Percentiles rank a stretch among this genome's conserved stretches.
These are phyloP conservation scores for Poteriospumella lacustris DNA, from an alignment of 108 stramenopile genomes.

Conservation along the genomic window DNA sequence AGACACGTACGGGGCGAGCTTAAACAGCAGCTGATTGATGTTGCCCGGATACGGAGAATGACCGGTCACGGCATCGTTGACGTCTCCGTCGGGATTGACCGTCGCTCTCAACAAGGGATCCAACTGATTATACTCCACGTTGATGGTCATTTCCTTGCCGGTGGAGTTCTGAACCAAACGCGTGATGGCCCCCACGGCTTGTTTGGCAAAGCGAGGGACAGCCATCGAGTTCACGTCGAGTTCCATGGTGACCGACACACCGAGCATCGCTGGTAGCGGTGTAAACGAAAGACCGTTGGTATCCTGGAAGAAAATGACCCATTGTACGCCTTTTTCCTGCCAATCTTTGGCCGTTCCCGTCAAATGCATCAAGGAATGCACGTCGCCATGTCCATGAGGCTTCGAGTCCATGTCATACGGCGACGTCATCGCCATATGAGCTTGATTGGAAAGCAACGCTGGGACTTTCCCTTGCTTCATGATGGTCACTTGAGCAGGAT, in stretches of 20 bases:
- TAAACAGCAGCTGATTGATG: slow-evolving; percentile 90
- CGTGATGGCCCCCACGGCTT: slow-evolving; percentile 96
- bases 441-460: slow-evolving; percentile 21
- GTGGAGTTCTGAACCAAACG: slow-evolving; percentile 47
- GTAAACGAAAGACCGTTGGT: slow-evolving; percentile 96
- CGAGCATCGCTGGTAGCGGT: slow-evolving; percentile 81
- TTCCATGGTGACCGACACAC: slow-evolving; percentile 73
- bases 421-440: slow-evolving; percentile 49
- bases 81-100: slow-evolving; percentile 79
- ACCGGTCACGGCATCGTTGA: slow-evolving; percentile 76
- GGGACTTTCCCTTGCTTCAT: slow-evolving; percentile 76
- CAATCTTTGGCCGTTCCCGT: slow-evolving; percentile 77
- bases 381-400: slow-evolving; percentile 99
- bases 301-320: slow-evolving; percentile 97
- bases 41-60: slow-evolving; percentile 94
- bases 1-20: slow-evolving; percentile 69
- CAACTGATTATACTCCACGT: slow-evolving; percentile 99
- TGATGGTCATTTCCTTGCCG: slow-evolving; percentile 71
- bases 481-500: slow-evolving; percentile 76
- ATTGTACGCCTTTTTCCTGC: slow-evolving; percentile 67
- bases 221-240: slow-evolving; percentile 95
- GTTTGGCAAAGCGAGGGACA: slow-evolving; percentile 87
- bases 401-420: slow-evolving; percentile 76
- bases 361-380: slow-evolving; percentile 79
- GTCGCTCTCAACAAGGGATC: slow-evolving; percentile 83